Evolutionary conservation across 2,329 filamentous ascomycete genomes (phyloP).

Genomic region (Talaromyces sp.): DNA sequence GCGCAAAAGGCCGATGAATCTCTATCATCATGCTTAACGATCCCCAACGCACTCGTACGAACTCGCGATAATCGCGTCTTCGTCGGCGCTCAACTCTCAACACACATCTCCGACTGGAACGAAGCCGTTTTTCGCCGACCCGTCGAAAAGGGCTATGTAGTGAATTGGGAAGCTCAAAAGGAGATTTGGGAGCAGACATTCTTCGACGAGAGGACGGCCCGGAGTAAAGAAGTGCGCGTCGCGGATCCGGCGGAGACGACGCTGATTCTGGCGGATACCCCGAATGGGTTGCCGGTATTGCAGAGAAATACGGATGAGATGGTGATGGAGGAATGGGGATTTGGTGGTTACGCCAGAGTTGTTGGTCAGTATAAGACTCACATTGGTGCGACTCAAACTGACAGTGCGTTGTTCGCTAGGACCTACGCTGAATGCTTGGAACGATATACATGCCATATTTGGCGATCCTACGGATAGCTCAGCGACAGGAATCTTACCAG

Average conservation of each 20-base stretch:
- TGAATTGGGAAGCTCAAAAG: slow-evolving; percentile 94
- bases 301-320: slow-evolving; percentile 94
- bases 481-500: slow-evolving; percentile 49
- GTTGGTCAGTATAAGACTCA: slow-evolving; percentile 54
- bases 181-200: slow-evolving; percentile 94
- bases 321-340: slow-evolving; percentile 95
- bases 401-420: slow-evolving; percentile 45
- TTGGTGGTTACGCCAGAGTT: slow-evolving; percentile 76
- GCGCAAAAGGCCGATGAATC: slow-evolving; percentile 37
- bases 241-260: slow-evolving; percentile 74
- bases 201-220: slow-evolving; percentile 64
- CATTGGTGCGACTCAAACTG: not conserved
- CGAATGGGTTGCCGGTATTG: slow-evolving; percentile 74
- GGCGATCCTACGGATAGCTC: slow-evolving; percentile 53
- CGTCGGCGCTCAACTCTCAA: slow-evolving; percentile 68
- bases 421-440: slow-evolving; percentile 75
- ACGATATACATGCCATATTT: slow-evolving; percentile 68
- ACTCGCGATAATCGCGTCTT: slow-evolving; percentile 76
- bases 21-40: slow-evolving; percentile 56
- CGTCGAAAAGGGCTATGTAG: slow-evolving; percentile 89
- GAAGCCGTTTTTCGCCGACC: slow-evolving; percentile 83
- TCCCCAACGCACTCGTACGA: slow-evolving; percentile 86
- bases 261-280: slow-evolving; percentile 78
- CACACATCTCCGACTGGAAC: slow-evolving; percentile 79
- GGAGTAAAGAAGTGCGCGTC: slow-evolving; percentile 43